These are phyloP conservation scores for Euphorbia tirucalli DNA, from an alignment of 345 rosid genomes.

Conservation along the genomic window DNA sequence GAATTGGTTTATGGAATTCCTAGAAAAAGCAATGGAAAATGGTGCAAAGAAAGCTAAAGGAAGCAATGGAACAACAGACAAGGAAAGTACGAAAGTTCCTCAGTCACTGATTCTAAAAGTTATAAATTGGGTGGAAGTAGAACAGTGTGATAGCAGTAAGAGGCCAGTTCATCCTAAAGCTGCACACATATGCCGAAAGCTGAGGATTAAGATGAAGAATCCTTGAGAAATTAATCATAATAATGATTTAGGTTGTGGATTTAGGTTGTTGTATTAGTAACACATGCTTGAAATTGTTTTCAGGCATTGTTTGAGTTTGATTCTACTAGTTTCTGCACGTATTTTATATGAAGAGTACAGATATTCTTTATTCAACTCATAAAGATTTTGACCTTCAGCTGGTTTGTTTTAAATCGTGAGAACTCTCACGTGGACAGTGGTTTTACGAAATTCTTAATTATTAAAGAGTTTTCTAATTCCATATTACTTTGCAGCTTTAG, in stretches of 20 bases:
- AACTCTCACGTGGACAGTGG: too few relatives aligned
- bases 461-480: too few relatives aligned
- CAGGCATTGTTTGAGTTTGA: background rate
- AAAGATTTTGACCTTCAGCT: too few relatives aligned
- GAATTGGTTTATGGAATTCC: slow-evolving; percentile 85
- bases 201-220: slow-evolving; percentile 74
- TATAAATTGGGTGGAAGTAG: slow-evolving; percentile 81
- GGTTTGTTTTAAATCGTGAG: too few relatives aligned
- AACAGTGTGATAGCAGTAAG: slow-evolving; percentile 56
- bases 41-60: slow-evolving; percentile 71
- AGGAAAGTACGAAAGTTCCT: slow-evolving; percentile 58
- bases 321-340: background rate
- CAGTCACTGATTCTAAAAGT: slow-evolving; percentile 68
- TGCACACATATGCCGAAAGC: slow-evolving; percentile 59
- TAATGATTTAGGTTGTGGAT: background rate
- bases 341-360: background rate
- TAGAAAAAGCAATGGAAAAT: slow-evolving; percentile 65
- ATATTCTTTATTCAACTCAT: background rate
- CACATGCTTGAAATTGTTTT: background rate
- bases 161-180: slow-evolving; percentile 73
- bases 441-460: too few relatives aligned
- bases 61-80: slow-evolving; percentile 39
- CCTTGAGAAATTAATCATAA: background rate
- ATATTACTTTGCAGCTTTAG: too few relatives aligned
- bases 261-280: background rate